Base-by-base conservation (phyloP, 257 asterid genomes). In the Solanum pimpinellifolium region DNA sequence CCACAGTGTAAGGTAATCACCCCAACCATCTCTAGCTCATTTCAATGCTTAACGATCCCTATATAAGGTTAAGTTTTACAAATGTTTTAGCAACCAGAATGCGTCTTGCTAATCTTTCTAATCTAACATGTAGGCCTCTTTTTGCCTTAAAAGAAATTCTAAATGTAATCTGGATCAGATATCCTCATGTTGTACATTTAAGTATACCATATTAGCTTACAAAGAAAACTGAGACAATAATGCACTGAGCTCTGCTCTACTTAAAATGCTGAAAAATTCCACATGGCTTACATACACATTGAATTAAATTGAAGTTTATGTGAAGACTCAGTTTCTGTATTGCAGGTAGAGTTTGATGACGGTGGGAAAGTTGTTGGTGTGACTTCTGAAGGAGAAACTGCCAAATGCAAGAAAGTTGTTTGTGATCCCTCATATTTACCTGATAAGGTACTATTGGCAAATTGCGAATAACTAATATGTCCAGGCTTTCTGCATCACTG, bases 361-460 rank as follows among this genome's bases (percentile, higher is more conserved):
- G 90, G 82, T 92, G 99, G 99, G 88, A 92, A 93, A 91, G 98
- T 92, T 39, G 82, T 84, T 66, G 98, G 99, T 83, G 99, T 95
- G 89, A 94, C 99, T 41, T 97, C 99, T 41, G 99, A 95, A 93
- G 99, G 98, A 91, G 98, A 97, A 93, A 97, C 99, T 76, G 99
- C 99, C 10, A 97, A 94, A 88, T 94, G 99, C 95, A 94, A 94
- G 95, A 97, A 94, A 91, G 97, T 97, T 83, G 99, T 97, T 87
- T 97, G 98, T 69, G 98, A 94, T 92, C 98, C 99, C 41, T 95
- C 98, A 13, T 95, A 97, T 86, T 90, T 94, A 89, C 91, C 96
- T 74, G 97, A 94, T 75, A 97, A 95, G 98, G 99, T 95, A 88
- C 83, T 37, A 86, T 86, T 85, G 23, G 16, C 62, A 37, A 41